Evolutionary conservation across 306 rosid genomes (phyloP).

Genomic region (Biancaea sappan): DNA sequence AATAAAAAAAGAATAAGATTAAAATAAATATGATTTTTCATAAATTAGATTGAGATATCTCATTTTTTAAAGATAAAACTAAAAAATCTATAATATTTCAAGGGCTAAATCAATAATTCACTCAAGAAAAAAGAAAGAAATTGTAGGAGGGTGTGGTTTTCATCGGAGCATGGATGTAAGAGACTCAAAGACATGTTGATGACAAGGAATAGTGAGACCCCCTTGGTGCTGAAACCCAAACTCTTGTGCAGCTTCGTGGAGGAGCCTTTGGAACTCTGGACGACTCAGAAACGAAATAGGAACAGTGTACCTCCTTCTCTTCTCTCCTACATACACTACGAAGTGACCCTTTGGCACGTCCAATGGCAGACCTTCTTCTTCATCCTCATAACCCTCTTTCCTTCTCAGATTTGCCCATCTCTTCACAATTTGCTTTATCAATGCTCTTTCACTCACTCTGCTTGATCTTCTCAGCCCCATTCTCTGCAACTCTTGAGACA

Average conservation of each 20-base stretch:
- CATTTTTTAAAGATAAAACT: too few species aligned
- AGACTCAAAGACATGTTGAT: slow-evolving; percentile 9
- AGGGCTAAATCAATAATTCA: too few species aligned
- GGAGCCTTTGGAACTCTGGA: not conserved
- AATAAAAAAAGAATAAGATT: too few species aligned
- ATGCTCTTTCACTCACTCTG: not conserved
- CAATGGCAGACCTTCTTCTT: not conserved
- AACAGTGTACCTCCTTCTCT: slow-evolving; percentile 6
- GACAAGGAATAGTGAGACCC: slow-evolving; percentile 14
- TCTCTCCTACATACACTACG: slow-evolving; percentile 11
- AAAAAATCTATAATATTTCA: too few species aligned
- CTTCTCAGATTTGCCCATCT: not conserved
- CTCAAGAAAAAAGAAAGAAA: not conserved
- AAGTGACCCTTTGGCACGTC: slow-evolving; percentile 19
- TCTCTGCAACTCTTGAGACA: not conserved
- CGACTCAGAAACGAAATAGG: slow-evolving; percentile 2
- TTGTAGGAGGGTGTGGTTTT: not conserved
- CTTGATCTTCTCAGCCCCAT: not conserved
- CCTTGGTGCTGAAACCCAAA: not conserved
- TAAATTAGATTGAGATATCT: too few species aligned
- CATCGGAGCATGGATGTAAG: not conserved
- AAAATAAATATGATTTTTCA: too few species aligned
- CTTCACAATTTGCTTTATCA: not conserved
- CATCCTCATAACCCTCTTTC: not conserved
- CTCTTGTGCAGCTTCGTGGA: slow-evolving; percentile 14